These are phyloP conservation scores for Drechslera avenae DNA, from an alignment of 2,329 filamentous ascomycete species.

Conservation along the genomic window DNA sequence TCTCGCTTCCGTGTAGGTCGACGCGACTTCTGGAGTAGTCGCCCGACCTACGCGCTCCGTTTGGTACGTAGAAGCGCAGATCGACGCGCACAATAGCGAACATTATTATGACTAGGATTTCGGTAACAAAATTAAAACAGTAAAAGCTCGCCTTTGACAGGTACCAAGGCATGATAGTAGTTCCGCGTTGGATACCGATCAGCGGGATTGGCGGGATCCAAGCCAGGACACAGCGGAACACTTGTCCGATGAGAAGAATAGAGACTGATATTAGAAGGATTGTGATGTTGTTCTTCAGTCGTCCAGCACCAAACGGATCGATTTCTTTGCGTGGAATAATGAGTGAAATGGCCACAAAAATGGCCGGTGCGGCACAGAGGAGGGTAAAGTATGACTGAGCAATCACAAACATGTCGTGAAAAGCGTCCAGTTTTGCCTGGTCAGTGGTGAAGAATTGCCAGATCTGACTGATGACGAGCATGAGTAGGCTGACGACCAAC, in stretches of 20 bases:
- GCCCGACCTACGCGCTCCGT: conserved; percentile 63
- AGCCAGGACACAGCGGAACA: conserved; percentile 67
- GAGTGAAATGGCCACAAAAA: conserved; percentile 58
- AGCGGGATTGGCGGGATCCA: conserved; percentile 57
- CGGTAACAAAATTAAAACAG: conserved; percentile 76
- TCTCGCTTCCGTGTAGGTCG: conserved; percentile 30
- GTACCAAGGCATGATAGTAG: conserved; percentile 63
- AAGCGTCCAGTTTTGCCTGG: conserved; percentile 54
- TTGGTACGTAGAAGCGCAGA: conserved; percentile 74
- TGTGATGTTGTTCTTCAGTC: conserved; percentile 68
- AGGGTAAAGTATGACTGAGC: conserved; percentile 67
- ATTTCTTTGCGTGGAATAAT: conserved; percentile 51
- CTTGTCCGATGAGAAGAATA: conserved; percentile 69
- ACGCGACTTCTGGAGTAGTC: conserved; percentile 35
- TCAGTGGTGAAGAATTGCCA: conserved; percentile 71
- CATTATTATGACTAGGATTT: conserved; percentile 70
- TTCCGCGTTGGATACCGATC: conserved; percentile 54
- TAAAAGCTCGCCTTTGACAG: conserved; percentile 77
- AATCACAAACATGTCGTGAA: conserved; percentile 68
- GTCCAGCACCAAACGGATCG: conserved; percentile 70
- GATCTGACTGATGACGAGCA: conserved; percentile 69
- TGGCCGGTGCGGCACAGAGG: conserved; percentile 69
- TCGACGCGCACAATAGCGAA: conserved; percentile 75
- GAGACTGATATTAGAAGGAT: conserved; percentile 66
- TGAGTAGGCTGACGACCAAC: conserved; percentile 66